Percentiles rank a stretch among this genome's conserved stretches.
These are phyloP conservation scores for Microcyclospora pomicola DNA, from an alignment of 2,329 filamentous ascomycete species.

Conservation along the genomic window DNA sequence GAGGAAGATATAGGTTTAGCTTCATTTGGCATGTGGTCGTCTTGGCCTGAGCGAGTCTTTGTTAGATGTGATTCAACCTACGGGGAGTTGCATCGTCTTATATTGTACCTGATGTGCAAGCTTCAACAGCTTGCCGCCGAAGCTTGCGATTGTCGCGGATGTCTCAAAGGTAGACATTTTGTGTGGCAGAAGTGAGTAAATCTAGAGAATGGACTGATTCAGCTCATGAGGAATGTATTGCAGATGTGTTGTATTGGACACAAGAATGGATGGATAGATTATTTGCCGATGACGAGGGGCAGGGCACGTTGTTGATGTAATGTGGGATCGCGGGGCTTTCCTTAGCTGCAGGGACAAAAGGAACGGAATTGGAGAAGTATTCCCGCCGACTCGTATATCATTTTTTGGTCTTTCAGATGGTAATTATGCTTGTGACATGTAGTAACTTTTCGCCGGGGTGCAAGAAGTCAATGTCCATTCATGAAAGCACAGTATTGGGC, in stretches of 20 bases:
- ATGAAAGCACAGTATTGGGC: background rate
- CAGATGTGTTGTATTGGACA: too few relatives aligned
- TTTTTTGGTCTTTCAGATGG: too few relatives aligned
- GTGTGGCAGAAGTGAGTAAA: background rate
- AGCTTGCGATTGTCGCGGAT: slow-evolving; percentile 76
- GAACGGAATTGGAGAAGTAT: too few relatives aligned
- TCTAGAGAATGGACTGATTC: too few relatives aligned
- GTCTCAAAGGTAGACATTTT: slow-evolving; percentile 69
- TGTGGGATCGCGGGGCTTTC: too few relatives aligned
- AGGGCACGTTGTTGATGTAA: background rate
- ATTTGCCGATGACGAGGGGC: background rate
- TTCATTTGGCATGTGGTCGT: slow-evolving; percentile 78
- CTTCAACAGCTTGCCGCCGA: slow-evolving; percentile 90
- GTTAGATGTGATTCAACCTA: background rate
- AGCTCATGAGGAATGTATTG: too few relatives aligned
- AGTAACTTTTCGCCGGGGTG: background rate
- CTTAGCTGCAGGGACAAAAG: too few relatives aligned
- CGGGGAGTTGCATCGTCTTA: background rate
- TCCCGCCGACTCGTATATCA: too few relatives aligned
- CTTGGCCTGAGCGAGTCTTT: slow-evolving; percentile 38
- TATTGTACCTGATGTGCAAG: slow-evolving; percentile 51
- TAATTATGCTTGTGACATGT: background rate
- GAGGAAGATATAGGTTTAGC: slow-evolving; percentile 83
- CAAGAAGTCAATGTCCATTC: background rate
- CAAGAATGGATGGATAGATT: too few relatives aligned